Base-by-base conservation (phyloP, 768 basidiomycete genomes). In the Hygrocybe punicea region DNA sequence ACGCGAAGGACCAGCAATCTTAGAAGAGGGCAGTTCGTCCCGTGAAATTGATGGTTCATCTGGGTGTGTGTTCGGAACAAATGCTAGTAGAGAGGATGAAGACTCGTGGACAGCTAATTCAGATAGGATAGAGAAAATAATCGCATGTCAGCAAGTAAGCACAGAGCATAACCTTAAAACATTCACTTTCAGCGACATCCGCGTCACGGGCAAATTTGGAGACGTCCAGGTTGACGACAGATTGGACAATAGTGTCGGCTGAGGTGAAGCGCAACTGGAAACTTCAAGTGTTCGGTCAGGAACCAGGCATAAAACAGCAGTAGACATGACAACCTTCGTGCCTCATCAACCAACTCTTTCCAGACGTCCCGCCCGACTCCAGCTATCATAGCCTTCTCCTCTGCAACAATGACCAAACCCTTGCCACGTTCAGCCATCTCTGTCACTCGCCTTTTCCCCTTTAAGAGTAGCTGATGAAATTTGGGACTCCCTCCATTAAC, bases 361-460 rank as follows among this genome's bases (percentile, higher is more conserved):
- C 85, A 90, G 19, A 60, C 73, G n/a, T 76, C 77, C 19, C 66
- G 62, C 2, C 85, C 85, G n/a, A 85, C 68, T 1, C 78, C 82
- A 10, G 78, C 71, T 24, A 72, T 66, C 60, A 87, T 74, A 0
- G 74, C 70, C 4, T 69, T 72, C 23, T 70, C 68, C 50, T 87
- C 80, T 0, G 78, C 82, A 7, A 91, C 71, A 4, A 86, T 70
- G 34, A 83, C 74, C 19, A 85, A 69, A 13, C 68, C 75, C 62
- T 79, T 75, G 2, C 77, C 77, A 51, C 73, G 71, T 64, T 84
- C 55, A 34, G 25, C n/a, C n/a, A n/a, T n/a, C n/a, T n/a, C n/a
- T n/a, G n/a, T 13, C 3, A 79, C 76, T 56, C 75, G 76, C 2
- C 79, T 80, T 53, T 84, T 79, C 34, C 45, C 59, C 45, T 60